These are phyloP conservation scores for Lodderomyces beijingensis DNA, from an alignment of 1,139 yeast species.

Conservation along the genomic window DNA sequence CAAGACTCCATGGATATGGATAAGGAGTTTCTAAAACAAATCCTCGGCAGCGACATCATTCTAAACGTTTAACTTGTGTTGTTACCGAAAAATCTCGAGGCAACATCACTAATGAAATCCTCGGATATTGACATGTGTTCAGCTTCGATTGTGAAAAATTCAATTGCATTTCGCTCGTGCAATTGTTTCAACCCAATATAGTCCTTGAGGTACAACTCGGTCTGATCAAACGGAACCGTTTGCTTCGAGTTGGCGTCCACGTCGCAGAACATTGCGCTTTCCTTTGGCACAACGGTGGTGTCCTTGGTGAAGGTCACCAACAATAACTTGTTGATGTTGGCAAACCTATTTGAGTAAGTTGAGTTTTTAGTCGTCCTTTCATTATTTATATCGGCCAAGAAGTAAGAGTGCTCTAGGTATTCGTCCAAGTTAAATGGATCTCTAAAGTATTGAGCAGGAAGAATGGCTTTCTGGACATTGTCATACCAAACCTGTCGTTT, in stretches of 20 bases:
- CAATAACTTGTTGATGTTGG: constrained; percentile 47
- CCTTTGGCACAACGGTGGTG: constrained; percentile 67
- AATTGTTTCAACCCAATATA: constrained; percentile 56
- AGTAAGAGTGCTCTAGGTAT: constrained; percentile 48
- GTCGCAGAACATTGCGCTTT: constrained; percentile 66
- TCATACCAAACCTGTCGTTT: constrained; percentile 60
- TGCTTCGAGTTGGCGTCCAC: constrained; percentile 40
- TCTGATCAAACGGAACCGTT: constrained; percentile 43
- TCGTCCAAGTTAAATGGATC: constrained; percentile 43
- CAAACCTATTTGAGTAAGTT: constrained; percentile 41
- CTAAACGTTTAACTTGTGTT: no score
- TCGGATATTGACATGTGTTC: constrained; percentile 64
- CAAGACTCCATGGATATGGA: no score
- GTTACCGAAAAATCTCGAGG: constrained; percentile 30
- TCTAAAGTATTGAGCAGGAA: constrained; percentile 78
- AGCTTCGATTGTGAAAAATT: constrained; percentile 52
- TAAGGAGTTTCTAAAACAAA: no score
- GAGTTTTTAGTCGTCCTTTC: constrained; percentile 34
- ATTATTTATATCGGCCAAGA: constrained; percentile 64
- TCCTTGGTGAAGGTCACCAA: constrained; percentile 60
- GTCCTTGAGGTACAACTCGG: constrained; percentile 49
- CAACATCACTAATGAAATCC: constrained; percentile 37
- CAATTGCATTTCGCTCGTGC: constrained; percentile 38
- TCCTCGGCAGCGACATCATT: no score
- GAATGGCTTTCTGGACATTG: constrained; percentile 51